Evolutionary conservation across 306 rosid genomes (phyloP).

Genomic region (Rosa lucieae): DNA sequence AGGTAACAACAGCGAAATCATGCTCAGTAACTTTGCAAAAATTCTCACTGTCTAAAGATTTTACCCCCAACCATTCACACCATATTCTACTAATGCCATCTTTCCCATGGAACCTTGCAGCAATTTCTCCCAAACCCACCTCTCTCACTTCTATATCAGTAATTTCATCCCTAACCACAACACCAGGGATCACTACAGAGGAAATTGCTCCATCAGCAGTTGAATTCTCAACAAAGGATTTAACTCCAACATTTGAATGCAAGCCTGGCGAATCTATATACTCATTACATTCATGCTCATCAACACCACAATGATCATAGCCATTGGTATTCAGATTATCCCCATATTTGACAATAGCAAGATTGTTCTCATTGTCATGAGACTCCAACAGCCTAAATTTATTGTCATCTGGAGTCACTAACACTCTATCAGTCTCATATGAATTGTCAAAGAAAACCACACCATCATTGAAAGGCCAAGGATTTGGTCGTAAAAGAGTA

Average conservation of each 20-base stretch:
- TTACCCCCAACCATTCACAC: slow-evolving; percentile 92
- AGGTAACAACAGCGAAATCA: slow-evolving; percentile 61
- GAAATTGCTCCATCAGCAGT: slow-evolving; percentile 24
- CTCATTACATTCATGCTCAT: slow-evolving; percentile 23
- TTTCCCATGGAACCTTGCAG: slow-evolving; percentile 67
- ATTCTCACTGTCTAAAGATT: slow-evolving; percentile 26
- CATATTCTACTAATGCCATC: slow-evolving; percentile 68
- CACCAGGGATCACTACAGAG: slow-evolving; percentile 50
- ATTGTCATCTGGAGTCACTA: slow-evolving; percentile 27
- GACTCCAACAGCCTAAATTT: slow-evolving; percentile 45
- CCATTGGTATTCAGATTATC: slow-evolving; percentile 26
- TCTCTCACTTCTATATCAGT: slow-evolving; percentile 50
- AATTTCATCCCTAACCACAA: slow-evolving; percentile 57
- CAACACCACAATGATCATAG: slow-evolving; percentile 18
- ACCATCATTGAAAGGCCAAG: slow-evolving; percentile 94
- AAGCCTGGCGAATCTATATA: slow-evolving; percentile 16
- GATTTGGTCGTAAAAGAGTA: slow-evolving; percentile 72
- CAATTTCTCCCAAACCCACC: slow-evolving; percentile 65
- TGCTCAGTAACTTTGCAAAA: slow-evolving; percentile 47
- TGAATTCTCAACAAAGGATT: slow-evolving; percentile 26
- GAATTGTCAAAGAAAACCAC: slow-evolving; percentile 68
- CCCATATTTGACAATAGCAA: slow-evolving; percentile 63
- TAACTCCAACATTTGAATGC: slow-evolving; percentile 35
- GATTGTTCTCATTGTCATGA: slow-evolving; percentile 38
- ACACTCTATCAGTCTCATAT: slow-evolving; percentile 35